Percentiles rank a stretch among this genome's conserved stretches.
phyloP scores from a whole-genome alignment of 331 rosid species.

The Spiraea crenata region DNA sequence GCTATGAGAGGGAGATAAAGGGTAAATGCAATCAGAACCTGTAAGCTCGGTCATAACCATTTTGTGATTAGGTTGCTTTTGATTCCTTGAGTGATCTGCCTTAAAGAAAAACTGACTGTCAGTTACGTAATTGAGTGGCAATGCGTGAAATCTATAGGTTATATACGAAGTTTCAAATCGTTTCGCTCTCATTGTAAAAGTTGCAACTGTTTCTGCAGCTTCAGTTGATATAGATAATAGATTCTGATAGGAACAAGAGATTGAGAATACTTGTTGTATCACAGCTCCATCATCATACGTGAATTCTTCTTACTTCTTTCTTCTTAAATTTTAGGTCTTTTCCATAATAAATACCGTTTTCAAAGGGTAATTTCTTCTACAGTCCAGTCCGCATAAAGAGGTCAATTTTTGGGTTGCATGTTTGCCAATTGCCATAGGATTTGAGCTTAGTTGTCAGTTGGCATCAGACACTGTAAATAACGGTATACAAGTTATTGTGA shows the following conservation, averaged over 20 bases:
- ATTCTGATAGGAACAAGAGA: background rate
- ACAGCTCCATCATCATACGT: background rate
- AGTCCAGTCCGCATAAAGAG: background rate
- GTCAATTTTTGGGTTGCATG: background rate
- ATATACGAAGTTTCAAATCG: conserved; percentile 11
- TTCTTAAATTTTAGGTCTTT: background rate
- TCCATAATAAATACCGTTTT: background rate
- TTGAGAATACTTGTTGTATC: conserved; percentile 16
- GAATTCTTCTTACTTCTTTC: background rate
- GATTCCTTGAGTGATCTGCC: conserved; percentile 12
- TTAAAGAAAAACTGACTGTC: background rate
- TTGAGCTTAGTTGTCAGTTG: background rate
- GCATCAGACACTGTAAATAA: background rate
- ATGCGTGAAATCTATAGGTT: conserved; percentile 1
- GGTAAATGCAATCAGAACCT: conserved; percentile 14
- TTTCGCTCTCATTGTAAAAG: conserved; percentile 14
- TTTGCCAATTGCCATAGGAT: background rate
- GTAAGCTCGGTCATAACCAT: conserved; percentile 17
- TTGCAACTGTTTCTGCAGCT: conserved; percentile 28
- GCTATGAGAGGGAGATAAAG: conserved; percentile 70
- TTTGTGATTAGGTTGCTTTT: conserved; percentile 21
- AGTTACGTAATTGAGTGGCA: conserved; percentile 1
- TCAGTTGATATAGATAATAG: conserved; percentile 5
- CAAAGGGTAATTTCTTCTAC: background rate
- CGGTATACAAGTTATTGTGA: background rate